Conservation (phyloP, 306 rosid genomes). For the Prunus armeniaca region DNA sequence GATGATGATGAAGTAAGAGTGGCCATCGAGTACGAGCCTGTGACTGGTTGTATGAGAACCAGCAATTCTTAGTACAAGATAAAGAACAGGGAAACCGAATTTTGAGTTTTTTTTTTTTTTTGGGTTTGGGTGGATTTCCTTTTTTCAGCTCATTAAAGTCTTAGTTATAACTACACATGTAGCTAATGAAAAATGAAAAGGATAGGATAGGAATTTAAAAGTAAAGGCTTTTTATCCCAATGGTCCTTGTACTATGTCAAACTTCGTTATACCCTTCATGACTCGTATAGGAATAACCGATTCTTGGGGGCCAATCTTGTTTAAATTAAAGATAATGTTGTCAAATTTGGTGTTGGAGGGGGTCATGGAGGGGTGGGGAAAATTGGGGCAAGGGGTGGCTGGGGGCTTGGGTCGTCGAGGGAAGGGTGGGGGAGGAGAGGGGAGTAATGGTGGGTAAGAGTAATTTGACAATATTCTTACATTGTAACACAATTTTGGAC, state of each 20-base stretch:
- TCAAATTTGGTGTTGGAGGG: no score
- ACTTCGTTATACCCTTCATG: not conserved
- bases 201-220: not conserved
- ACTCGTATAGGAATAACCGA: not conserved
- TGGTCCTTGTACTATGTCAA: no score
- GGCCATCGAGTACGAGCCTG: constrained; percentile 53
- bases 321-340: no score
- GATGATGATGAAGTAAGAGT: constrained; percentile 68
- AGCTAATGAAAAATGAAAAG: no score
- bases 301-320: not conserved
- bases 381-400: no score
- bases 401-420: no score
- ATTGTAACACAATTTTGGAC: no score
- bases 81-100: constrained; percentile 6
- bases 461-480: no score
- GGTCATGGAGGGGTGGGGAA: no score
- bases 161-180: not conserved
- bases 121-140: not conserved
- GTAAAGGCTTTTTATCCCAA: not conserved
- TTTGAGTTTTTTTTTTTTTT: not conserved
- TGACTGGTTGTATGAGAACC: constrained; percentile 43
- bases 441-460: no score
- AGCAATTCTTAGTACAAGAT: constrained; percentile 34
- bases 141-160: not conserved
- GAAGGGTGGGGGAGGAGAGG: no score